phyloP scores from a whole-genome alignment of 176 grass and related monocot genomes.

The Calamus simplicifolius region DNA sequence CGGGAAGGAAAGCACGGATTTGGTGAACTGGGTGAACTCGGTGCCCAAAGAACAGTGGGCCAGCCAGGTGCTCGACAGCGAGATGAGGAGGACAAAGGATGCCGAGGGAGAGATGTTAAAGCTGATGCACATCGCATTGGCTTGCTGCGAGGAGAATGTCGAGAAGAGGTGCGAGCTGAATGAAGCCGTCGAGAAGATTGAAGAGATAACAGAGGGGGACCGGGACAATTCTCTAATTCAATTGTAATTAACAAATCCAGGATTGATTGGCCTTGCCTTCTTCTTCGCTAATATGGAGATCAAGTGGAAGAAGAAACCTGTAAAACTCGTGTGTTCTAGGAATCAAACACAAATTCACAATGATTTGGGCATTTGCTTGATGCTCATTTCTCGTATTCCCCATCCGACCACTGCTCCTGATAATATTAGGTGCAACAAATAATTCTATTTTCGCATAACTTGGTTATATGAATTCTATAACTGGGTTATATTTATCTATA shows the following conservation, averaged over 20 bases:
- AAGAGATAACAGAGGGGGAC: conserved; percentile 34
- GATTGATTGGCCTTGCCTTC: too few species aligned
- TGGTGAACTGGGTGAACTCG: conserved; percentile 15
- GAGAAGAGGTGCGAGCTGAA: conserved; percentile 65
- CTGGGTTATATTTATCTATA: too few species aligned
- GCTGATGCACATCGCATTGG: conserved; percentile 60
- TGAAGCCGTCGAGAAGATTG: conserved; percentile 47
- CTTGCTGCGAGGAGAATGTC: conserved; percentile 49
- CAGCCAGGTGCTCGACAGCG: conserved; percentile 30
- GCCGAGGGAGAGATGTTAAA: conserved; percentile 48
- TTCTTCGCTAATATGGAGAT: too few species aligned
- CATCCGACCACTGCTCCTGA: too few species aligned
- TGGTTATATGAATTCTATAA: too few species aligned
- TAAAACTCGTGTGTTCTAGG: too few species aligned
- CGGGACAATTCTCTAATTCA: not conserved
- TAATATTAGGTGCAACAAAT: too few species aligned
- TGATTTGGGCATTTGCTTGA: too few species aligned
- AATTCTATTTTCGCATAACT: too few species aligned
- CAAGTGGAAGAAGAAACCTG: too few species aligned
- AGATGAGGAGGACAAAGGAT: conserved; percentile 15
- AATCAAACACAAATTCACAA: too few species aligned
- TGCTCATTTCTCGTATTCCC: too few species aligned
- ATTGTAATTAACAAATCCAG: not conserved
- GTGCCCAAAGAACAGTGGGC: conserved; percentile 40
- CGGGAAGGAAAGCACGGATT: conserved; percentile 35